phyloP scores from a whole-genome alignment of 1,284 basidiomycete species.

The Cutaneotrichosporon spelunceum region DNA sequence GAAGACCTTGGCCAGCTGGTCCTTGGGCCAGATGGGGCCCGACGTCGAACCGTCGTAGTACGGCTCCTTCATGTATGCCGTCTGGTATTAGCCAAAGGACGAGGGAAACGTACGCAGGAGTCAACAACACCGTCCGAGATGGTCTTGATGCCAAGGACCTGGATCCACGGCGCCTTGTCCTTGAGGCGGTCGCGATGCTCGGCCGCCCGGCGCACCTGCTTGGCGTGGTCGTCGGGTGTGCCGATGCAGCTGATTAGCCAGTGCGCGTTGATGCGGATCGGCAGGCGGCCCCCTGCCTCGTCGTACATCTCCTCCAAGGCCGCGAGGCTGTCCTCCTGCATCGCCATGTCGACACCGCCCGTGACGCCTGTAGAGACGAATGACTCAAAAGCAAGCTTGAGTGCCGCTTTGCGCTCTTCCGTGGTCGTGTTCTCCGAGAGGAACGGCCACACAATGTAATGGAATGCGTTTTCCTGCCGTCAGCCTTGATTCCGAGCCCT shows the following conservation, averaged over 20 bases:
- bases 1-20: slow-evolving; percentile 27
- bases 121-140: slow-evolving; percentile 39
- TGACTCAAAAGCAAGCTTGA: slow-evolving; percentile 25
- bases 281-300: slow-evolving; percentile 21
- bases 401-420: slow-evolving; percentile 21
- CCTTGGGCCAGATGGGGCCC: slow-evolving; percentile 34
- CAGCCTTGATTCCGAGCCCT: neutral
- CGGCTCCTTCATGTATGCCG: slow-evolving; percentile 34
- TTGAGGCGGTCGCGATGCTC: slow-evolving; percentile 22
- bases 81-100: slow-evolving; percentile 5
- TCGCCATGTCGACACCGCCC: slow-evolving; percentile 37
- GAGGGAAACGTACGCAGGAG: slow-evolving; percentile 18
- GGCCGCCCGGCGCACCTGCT: slow-evolving; percentile 22
- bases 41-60: slow-evolving; percentile 26
- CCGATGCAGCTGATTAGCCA: slow-evolving; percentile 28
- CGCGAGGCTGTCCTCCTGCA: slow-evolving; percentile 24
- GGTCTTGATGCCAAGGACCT: slow-evolving; percentile 38
- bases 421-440: slow-evolving; percentile 20
- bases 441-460: slow-evolving; percentile 35
- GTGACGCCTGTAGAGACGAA: slow-evolving; percentile 32
- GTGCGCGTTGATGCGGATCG: slow-evolving; percentile 28
- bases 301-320: slow-evolving; percentile 32
- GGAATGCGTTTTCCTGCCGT: slow-evolving; percentile 27
- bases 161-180: slow-evolving; percentile 24
- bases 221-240: slow-evolving; percentile 18